A percentile compares a stretch with the other conserved stretches of the same genome.
These are phyloP conservation scores for Sphagnum fallax DNA, from an alignment of 228 moss, liverwort and hornwort species.

Conservation along the genomic window DNA sequence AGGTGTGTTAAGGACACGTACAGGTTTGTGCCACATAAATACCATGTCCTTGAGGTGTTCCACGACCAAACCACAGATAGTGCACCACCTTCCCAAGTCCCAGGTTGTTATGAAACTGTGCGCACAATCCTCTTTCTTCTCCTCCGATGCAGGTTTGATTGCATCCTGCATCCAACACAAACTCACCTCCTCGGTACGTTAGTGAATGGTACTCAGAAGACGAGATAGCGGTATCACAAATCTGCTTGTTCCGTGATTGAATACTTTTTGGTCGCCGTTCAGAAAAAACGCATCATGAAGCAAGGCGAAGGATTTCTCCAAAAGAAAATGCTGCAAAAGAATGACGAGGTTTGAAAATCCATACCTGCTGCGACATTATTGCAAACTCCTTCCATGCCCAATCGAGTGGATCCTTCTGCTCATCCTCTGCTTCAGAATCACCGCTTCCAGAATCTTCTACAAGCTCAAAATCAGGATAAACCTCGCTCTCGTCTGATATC, in stretches of 20 bases:
- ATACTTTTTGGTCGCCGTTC: background rate
- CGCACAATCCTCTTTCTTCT: constrained; percentile 8
- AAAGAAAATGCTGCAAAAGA: background rate
- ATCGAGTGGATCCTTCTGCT: constrained; percentile 33
- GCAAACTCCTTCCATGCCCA: constrained; percentile 34
- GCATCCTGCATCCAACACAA: constrained; percentile 3
- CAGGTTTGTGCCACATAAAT: constrained; percentile 25
- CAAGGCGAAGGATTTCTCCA: background rate
- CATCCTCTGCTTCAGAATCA: constrained; percentile 26
- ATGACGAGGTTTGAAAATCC: background rate
- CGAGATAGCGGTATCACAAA: background rate
- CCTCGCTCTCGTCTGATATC: constrained; percentile 17
- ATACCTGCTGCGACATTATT: constrained; percentile 36
- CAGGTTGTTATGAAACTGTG: constrained; percentile 25
- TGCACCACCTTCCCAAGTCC: constrained; percentile 41
- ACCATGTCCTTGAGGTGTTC: constrained; percentile 47
- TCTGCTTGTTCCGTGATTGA: background rate
- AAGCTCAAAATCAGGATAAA: constrained; percentile 29
- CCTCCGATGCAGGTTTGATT: background rate
- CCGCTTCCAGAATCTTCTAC: constrained; percentile 7
- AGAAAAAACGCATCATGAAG: background rate
- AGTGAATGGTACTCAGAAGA: background rate
- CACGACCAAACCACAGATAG: constrained; percentile 37
- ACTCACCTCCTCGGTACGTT: background rate
- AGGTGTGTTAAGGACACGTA: too few relatives aligned